A percentile compares a stretch with the other conserved stretches of the same genome.
These are phyloP conservation scores for Picochlorum sp. DNA, from an alignment of 139 green algal genomes.

Conservation along the genomic window DNA sequence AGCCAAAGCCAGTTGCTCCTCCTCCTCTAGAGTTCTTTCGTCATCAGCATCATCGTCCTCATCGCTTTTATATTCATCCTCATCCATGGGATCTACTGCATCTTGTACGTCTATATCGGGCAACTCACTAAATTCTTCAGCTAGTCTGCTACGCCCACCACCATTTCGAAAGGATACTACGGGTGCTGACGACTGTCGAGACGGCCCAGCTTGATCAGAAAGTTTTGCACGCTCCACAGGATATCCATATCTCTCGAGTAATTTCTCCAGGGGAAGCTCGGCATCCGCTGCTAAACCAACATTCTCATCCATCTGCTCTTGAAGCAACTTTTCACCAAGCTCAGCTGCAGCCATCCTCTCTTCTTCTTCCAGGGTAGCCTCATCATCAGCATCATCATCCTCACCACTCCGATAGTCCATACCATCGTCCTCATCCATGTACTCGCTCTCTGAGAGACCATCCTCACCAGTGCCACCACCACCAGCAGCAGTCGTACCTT, in stretches of 20 bases:
- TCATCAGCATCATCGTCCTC: constrained; percentile 16
- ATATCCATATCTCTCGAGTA: constrained; percentile 64
- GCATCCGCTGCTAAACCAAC: constrained; percentile 63
- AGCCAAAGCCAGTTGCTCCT: constrained; percentile 45
- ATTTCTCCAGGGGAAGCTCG: constrained; percentile 77
- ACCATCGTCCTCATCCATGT: neutral
- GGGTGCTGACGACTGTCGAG: constrained; percentile 2
- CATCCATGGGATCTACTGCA: neutral
- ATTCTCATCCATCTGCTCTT: constrained; percentile 44
- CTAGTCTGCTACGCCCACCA: neutral
- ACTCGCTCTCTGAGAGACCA: neutral
- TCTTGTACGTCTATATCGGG: neutral
- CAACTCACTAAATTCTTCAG: constrained; percentile 6
- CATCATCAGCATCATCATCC: constrained; percentile 18
- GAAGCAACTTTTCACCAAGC: constrained; percentile 21
- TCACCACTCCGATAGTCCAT: constrained; percentile 17
- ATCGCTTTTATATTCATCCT: neutral
- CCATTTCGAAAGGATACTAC: neutral
- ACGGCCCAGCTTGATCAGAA: constrained; percentile 4
- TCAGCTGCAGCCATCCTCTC: constrained; percentile 40
- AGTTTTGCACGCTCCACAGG: neutral
- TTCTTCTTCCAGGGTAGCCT: constrained; percentile 52
- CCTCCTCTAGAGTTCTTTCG: constrained; percentile 60
- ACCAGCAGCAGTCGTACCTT: neutral
- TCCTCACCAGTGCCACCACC: neutral